These are phyloP conservation scores for Xylaria sp. DNA, from an alignment of 2,329 filamentous ascomycete species.

Conservation along the genomic window DNA sequence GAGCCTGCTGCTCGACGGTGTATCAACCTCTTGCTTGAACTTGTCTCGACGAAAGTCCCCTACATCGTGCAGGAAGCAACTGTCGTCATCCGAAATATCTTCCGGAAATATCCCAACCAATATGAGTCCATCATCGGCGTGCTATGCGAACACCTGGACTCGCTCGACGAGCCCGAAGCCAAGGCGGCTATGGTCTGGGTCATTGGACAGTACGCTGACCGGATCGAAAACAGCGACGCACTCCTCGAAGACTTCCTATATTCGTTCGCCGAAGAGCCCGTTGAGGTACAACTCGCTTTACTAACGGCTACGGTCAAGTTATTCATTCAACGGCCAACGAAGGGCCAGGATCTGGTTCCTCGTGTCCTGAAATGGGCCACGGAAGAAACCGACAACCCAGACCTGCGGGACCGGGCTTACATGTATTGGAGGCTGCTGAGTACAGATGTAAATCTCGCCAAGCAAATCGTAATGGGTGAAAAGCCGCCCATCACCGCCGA, in stretches of 20 bases:
- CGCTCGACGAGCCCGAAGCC: conserved; percentile 94
- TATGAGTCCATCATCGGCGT: conserved; percentile 98
- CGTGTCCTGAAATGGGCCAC: conserved; percentile 98
- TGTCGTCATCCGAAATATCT: conserved; percentile 98
- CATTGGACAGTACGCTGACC: conserved; percentile 96
- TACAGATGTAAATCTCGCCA: conserved; percentile 88
- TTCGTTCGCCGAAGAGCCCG: conserved; percentile 91
- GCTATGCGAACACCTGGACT: conserved; percentile 95
- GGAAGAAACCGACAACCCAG: conserved; percentile 98
- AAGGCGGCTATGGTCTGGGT: conserved; percentile 99
- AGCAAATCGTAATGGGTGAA: conserved; percentile 93
- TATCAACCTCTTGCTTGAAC: conserved; percentile 90
- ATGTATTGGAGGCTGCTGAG: conserved; percentile 99
- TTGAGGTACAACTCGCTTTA: conserved; percentile 94
- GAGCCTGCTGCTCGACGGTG: conserved; percentile 91
- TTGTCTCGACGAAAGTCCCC: conserved; percentile 97
- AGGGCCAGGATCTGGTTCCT: conserved; percentile 91
- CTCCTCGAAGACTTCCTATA: conserved; percentile 95
- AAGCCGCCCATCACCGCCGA: conserved; percentile 97
- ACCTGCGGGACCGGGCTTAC: conserved; percentile 93
- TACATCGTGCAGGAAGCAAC: conserved; percentile 99
- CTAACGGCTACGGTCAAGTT: conserved; percentile 97
- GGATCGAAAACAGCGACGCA: conserved; percentile 96
- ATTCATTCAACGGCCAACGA: conserved; percentile 96
- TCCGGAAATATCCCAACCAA: conserved; percentile 98